A percentile compares a stretch with the other conserved stretches of the same genome.
Conservation (phyloP, 768 basidiomycete species). For the Clathrus columnatus region DNA sequence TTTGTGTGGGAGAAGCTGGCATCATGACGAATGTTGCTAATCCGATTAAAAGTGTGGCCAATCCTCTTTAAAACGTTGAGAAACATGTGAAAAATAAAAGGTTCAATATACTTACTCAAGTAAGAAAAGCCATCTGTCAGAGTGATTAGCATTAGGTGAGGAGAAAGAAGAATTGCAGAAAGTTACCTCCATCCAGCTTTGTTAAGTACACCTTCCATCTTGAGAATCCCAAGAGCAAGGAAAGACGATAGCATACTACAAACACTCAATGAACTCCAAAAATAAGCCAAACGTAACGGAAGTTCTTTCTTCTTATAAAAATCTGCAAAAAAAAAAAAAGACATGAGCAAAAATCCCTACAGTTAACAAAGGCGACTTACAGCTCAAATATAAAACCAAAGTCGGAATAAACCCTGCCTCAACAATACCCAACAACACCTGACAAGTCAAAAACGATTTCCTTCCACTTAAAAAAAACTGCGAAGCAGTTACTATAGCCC, state of each 20-base stretch:
- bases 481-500: constrained; percentile 46
- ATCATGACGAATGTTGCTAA: constrained; percentile 46
- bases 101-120: constrained; percentile 26
- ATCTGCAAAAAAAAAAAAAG: constrained; percentile 44
- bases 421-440: constrained; percentile 49
- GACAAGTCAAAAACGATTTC: constrained; percentile 44
- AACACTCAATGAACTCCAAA: constrained; percentile 56
- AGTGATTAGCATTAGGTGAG: neutral
- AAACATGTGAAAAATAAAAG: neutral
- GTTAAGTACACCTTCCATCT: constrained; percentile 43
- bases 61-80: constrained; percentile 20
- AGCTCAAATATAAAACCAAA: neutral
- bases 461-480: constrained; percentile 54
- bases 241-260: constrained; percentile 51
- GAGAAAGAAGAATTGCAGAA: neutral
- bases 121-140: constrained; percentile 38
- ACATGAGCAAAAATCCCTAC: constrained; percentile 51
- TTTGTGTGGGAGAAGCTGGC: constrained; percentile 58
- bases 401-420: constrained; percentile 38
- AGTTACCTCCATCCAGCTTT: constrained; percentile 42
- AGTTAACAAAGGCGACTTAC: neutral
- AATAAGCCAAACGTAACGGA: constrained; percentile 58
- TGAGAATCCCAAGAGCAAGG: constrained; percentile 53
- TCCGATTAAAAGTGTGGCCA: constrained; percentile 42
- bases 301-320: constrained; percentile 26